These are phyloP conservation scores for Tarenaya hassleriana DNA, from an alignment of 345 rosid species.

Conservation along the genomic window DNA sequence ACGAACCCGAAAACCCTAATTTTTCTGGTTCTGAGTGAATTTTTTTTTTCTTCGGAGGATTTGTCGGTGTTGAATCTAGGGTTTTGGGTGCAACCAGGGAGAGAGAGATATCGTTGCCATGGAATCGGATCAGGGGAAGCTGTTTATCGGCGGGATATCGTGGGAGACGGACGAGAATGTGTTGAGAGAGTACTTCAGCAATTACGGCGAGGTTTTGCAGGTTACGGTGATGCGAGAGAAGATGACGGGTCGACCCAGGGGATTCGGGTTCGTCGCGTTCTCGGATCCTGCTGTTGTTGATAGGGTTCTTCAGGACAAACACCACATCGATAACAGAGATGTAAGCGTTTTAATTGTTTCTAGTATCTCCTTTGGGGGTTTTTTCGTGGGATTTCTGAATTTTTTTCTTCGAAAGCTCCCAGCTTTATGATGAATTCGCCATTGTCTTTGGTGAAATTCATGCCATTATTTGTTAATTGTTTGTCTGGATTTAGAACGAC, in stretches of 20 bases:
- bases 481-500: not conserved
- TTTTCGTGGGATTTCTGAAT: not conserved
- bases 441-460: not conserved
- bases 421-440: not conserved
- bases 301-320: constrained; percentile 63
- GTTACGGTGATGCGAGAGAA: constrained; percentile 70
- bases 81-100: constrained; percentile 6
- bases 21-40: constrained; percentile 18
- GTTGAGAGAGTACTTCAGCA: constrained; percentile 57
- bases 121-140: constrained; percentile 91
- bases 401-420: not conserved
- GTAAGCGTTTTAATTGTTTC: constrained; percentile 30
- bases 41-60: constrained; percentile 19
- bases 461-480: not conserved
- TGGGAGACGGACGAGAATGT: constrained; percentile 83
- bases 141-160: constrained; percentile 89
- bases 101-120: constrained; percentile 19
- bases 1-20: constrained; percentile 29
- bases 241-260: constrained; percentile 65
- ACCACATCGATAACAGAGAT: constrained; percentile 72
- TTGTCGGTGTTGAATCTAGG: constrained; percentile 23
- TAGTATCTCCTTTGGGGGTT: not conserved
- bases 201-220: constrained; percentile 65
- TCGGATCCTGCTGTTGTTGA: constrained; percentile 64
- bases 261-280: constrained; percentile 82